phyloP scores from a whole-genome alignment of 345 rosid species.

The Gossypium anomalum region DNA sequence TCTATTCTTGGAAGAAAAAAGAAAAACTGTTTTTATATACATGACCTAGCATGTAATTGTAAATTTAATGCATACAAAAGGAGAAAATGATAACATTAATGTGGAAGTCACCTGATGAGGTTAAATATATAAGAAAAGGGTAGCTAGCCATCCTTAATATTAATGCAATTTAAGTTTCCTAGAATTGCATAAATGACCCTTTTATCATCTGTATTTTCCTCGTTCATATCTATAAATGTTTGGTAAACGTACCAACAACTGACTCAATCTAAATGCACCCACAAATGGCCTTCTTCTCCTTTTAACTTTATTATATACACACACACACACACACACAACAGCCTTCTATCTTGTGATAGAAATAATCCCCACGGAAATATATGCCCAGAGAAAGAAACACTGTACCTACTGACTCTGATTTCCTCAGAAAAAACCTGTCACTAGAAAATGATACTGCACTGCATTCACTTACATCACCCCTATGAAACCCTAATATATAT shows the following conservation, averaged over 20 bases:
- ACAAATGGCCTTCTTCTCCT: no score
- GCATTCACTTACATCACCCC: conserved; percentile 22
- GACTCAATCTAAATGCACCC: neutral
- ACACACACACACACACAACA: neutral
- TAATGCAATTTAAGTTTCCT: neutral
- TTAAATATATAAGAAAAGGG: no score
- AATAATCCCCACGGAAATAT: conserved; percentile 47
- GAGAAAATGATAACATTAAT: no score
- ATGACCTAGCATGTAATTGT: no score
- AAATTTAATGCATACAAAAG: no score
- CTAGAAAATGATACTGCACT: conserved; percentile 47
- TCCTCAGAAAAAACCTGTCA: conserved; percentile 24
- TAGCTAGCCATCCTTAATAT: no score
- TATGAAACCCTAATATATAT: conserved; percentile 22
- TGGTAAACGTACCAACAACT: neutral
- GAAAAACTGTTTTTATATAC: no score
- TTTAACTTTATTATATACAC: no score
- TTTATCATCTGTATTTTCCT: neutral
- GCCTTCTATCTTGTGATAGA: neutral
- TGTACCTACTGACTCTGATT: conserved; percentile 19
- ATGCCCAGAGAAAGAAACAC: conserved; percentile 24
- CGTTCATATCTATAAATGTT: neutral
- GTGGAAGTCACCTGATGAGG: no score
- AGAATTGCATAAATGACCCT: neutral
- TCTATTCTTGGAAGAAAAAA: no score